Evolutionary conservation across 768 basidiomycete species (phyloP), one percentile per base, ranked within the genome.

Genomic region (Rhodotorula kratochvilovae): DNA sequence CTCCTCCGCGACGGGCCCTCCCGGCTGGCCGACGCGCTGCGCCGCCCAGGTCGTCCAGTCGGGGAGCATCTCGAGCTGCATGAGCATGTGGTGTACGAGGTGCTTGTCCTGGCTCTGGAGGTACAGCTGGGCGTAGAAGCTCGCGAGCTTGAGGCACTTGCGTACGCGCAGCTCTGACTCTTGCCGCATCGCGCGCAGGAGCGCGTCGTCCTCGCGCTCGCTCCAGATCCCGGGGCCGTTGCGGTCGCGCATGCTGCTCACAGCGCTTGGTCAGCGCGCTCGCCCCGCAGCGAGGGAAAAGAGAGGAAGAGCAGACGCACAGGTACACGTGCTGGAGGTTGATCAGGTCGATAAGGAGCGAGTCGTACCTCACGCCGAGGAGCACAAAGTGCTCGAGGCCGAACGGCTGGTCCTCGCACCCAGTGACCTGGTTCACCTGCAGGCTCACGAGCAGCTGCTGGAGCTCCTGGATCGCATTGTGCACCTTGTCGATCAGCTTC

Each of bases 111-210:
- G 64, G 12, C 39, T 46, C 42, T 66, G 66, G 45, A 70, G 57
- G 62, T 70, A 74, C 25, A 74, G 65, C 54, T 74, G 72, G 12
- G 72, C 65, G 65, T 74, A 74, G 68, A 74, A 74, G 19, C 68
- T 55, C 7, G 63, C 45, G 3, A 74, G 55, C 54, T 70, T 70
- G 21, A 74, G 42, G 55, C 72, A 74, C 55, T 74, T 74, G 23
- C 72, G 25, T 17, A 74, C 68, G 58, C 72, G 36, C 51, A 74
- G 31, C 57, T 39, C 55, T 17, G 62, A 64, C 66, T 74, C 72
- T 15, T 61, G 36, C 29, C 68, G 31, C 66, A 74, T 62, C 21
- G 15, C 23, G 8, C 1, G 0, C 17, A 72, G 45, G 3, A 66
- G 53, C 35, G 33, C 53, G 33, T 70, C 66, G 36, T 67, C 62